Percentiles rank a stretch among this genome's conserved stretches.
Evolutionary conservation across 108 stramenopile species (phyloP).

Genomic region (Cyclotella distinguenda): DNA sequence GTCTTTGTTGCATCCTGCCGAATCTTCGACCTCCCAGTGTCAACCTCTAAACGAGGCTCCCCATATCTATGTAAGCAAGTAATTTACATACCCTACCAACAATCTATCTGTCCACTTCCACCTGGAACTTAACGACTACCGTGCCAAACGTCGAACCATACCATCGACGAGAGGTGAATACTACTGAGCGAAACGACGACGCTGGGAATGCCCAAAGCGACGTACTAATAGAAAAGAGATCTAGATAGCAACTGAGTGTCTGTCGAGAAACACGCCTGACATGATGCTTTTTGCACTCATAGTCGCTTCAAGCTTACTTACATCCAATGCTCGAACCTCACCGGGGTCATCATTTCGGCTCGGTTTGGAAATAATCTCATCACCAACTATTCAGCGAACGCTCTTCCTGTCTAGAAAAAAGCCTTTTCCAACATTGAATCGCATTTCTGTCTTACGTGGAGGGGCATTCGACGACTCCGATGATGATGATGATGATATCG

Average conservation of each 20-base stretch:
- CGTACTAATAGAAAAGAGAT: too few relatives aligned
- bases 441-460: constrained; percentile 29
- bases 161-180: too few relatives aligned
- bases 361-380: neutral
- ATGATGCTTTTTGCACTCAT: neutral
- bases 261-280: too few relatives aligned
- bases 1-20: too few relatives aligned
- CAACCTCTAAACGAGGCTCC: too few relatives aligned
- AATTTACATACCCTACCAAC: too few relatives aligned
- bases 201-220: too few relatives aligned
- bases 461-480: constrained; percentile 57
- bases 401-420: neutral
- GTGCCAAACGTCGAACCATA: too few relatives aligned
- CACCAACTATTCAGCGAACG: neutral
- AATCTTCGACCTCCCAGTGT: too few relatives aligned
- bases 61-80: too few relatives aligned
- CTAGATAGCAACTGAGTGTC: too few relatives aligned
- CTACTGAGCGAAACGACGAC: too few relatives aligned
- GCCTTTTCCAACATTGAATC: neutral
- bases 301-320: neutral
- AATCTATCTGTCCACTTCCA: neutral
- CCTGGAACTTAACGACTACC: neutral
- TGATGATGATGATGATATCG: constrained; percentile 49
- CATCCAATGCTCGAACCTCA: neutral
- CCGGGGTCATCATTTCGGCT: neutral